Conservation (phyloP, 2,329 filamentous ascomycete species). For the Aspergillus aculeatinus region DNA sequence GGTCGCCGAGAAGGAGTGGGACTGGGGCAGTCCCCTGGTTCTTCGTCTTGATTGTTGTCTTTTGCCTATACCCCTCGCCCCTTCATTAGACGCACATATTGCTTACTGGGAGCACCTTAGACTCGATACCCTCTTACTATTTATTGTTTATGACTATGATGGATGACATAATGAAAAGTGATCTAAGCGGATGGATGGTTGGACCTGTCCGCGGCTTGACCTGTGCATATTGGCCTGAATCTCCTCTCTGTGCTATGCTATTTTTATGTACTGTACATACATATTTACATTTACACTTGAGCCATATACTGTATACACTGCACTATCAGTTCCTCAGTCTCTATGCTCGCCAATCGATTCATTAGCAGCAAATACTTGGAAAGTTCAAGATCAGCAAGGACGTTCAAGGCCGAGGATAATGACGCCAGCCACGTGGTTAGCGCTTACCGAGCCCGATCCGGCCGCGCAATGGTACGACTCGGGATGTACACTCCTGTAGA, state of each 20-base stretch:
- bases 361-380: too few relatives aligned
- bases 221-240: background rate
- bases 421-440: background rate
- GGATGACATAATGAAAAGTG: constrained; percentile 3
- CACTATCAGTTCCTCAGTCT: too few relatives aligned
- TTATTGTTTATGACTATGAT: constrained; percentile 2
- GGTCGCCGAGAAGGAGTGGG: constrained; percentile 74
- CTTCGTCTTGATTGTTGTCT: constrained; percentile 3
- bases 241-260: background rate
- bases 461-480: too few relatives aligned
- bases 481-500: too few relatives aligned
- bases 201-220: background rate
- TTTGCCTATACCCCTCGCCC: background rate
- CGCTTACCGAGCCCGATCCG: background rate
- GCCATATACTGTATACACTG: too few relatives aligned
- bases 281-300: too few relatives aligned
- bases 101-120: background rate
- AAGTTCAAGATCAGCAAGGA: too few relatives aligned
- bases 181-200: background rate
- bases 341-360: too few relatives aligned
- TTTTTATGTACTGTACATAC: background rate
- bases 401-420: too few relatives aligned
- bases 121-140: background rate
- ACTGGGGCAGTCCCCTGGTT: constrained; percentile 42
- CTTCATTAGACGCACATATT: constrained; percentile 5